Evolutionary conservation across 148 eudicot genomes (phyloP), one percentile per base, ranked within the genome.

Genomic region (Persicaria tinctoria): DNA sequence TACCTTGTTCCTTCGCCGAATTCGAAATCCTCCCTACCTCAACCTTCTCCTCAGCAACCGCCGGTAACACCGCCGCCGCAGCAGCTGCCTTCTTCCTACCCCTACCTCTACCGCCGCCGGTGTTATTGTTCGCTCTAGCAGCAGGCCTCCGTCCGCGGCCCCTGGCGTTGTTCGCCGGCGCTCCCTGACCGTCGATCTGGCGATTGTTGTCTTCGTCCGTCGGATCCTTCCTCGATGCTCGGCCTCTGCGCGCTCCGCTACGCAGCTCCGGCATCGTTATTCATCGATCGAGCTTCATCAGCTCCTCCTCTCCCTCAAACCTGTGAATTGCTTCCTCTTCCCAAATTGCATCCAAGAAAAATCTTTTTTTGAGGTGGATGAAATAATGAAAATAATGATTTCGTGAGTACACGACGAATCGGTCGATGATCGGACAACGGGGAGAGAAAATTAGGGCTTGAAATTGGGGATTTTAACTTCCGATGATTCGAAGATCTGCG

Each of bases 191-290:
- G 77, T 55, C 70, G 68, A 18, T 49, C 68, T 54, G 59, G 18
- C 10, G 55, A 60, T 53, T 51, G n/a, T 54, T 69, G 55, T 78
- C 51, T 57, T 62, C 57, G 46, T 77, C 48, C 5, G 75, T 82
- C 20, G 76, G 84, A 73, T 79, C 83, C 79, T 78, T 85, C 79
- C 76, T 79, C 51, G 86, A 80, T 81, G 79, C 74, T 79, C 93
- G 85, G 76, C 93, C 93, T 82, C 91, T 83, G 74, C 93, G 86
- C 69, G 62, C 90, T 82, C 87, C 87, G 56, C 89, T 77, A 79
- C 89, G 89, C 83, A 80, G 76, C 66, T 76, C 85, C 60, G 89
- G 90, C 89, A 87, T 89, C 81, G 77, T 89, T 87, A 87, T 87
- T 83, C 85, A 82, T 72, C 86, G 68, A 80, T 56, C 75, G 50